A percentile compares a stretch with the other conserved stretches of the same genome.
phyloP scores from a whole-genome alignment of 805 yeast species.

The Starmera dryadoides region DNA sequence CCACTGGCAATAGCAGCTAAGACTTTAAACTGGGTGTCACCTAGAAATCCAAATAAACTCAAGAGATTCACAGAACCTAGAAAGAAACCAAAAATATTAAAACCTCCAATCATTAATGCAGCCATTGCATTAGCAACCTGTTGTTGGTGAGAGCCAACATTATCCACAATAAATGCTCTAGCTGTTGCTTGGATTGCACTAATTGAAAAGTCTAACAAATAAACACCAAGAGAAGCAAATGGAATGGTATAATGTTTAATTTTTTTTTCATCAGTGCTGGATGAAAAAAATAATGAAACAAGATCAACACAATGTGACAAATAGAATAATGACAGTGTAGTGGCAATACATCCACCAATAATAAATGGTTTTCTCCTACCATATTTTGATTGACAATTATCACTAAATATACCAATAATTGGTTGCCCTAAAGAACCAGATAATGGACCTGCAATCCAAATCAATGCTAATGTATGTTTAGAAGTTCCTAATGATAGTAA shows the following conservation, averaged over 20 bases:
- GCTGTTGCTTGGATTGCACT: conserved; percentile 53
- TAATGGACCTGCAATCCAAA: conserved; percentile 64
- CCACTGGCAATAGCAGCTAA: conserved; percentile 35
- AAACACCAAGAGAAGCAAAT: conserved; percentile 47
- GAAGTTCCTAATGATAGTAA: conserved; percentile 56
- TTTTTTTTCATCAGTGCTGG: conserved; percentile 11
- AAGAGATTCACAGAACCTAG: conserved; percentile 42
- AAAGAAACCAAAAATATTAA: conserved; percentile 51
- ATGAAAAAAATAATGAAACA: conserved; percentile 23
- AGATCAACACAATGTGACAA: conserved; percentile 40
- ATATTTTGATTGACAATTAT: conserved; percentile 32
- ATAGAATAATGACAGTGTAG: conserved; percentile 35
- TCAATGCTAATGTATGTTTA: conserved; percentile 44
- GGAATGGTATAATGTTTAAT: conserved; percentile 32
- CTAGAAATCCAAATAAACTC: conserved; percentile 29
- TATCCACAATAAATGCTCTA: conserved; percentile 56
- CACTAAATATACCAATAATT: conserved; percentile 51
- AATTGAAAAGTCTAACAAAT: conserved; percentile 49
- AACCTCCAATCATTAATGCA: conserved; percentile 53
- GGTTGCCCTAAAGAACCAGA: conserved; percentile 63
- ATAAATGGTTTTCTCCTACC: conserved; percentile 56
- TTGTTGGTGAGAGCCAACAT: conserved; percentile 50
- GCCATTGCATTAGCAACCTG: conserved; percentile 61
- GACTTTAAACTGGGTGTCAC: conserved; percentile 44
- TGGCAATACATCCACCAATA: conserved; percentile 44